These are phyloP conservation scores for Sugiyamaella chiloensis DNA, from an alignment of 805 yeast genomes.

Conservation along the genomic window DNA sequence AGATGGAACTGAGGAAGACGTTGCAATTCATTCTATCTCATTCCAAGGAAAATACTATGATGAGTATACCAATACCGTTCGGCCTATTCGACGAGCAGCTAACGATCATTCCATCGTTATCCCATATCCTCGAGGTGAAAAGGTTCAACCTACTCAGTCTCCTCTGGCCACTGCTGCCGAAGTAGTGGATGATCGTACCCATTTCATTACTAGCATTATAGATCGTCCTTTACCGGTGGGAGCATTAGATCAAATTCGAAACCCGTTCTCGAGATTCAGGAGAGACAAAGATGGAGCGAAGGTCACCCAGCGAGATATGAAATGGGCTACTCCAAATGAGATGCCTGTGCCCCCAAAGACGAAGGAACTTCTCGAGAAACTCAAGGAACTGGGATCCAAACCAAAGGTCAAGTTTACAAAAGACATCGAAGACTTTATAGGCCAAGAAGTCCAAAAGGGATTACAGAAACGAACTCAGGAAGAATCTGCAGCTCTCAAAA, in stretches of 20 bases:
- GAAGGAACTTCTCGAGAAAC: slow-evolving; percentile 36
- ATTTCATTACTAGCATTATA: slow-evolving; percentile 63
- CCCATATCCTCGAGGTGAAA: slow-evolving; percentile 82
- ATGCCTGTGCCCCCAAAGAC: slow-evolving; percentile 69
- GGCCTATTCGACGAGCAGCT: slow-evolving; percentile 75
- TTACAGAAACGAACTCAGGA: slow-evolving; percentile 25
- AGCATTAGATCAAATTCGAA: slow-evolving; percentile 67
- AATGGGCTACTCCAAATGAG: slow-evolving; percentile 52
- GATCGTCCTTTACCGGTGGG: slow-evolving; percentile 66
- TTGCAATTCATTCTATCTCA: slow-evolving; percentile 73
- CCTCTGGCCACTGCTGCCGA: slow-evolving; percentile 28
- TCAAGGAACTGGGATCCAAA: slow-evolving; percentile 30
- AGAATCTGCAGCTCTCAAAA: slow-evolving; percentile 21
- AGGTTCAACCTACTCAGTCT: slow-evolving; percentile 47
- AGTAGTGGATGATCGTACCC: slow-evolving; percentile 68
- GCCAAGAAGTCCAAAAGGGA: slow-evolving; percentile 33
- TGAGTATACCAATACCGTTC: slow-evolving; percentile 62
- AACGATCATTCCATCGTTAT: slow-evolving; percentile 66
- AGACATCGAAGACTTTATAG: slow-evolving; percentile 56
- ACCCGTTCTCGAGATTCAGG: slow-evolving; percentile 66
- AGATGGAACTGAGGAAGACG: slow-evolving; percentile 57
- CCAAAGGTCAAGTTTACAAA: slow-evolving; percentile 42
- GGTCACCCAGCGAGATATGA: slow-evolving; percentile 60
- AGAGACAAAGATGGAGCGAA: slow-evolving; percentile 47
- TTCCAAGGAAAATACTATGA: slow-evolving; percentile 72